Evolutionary conservation across 1,139 yeast genomes (phyloP).

Genomic region (Sugiyamaella xylanicola): DNA sequence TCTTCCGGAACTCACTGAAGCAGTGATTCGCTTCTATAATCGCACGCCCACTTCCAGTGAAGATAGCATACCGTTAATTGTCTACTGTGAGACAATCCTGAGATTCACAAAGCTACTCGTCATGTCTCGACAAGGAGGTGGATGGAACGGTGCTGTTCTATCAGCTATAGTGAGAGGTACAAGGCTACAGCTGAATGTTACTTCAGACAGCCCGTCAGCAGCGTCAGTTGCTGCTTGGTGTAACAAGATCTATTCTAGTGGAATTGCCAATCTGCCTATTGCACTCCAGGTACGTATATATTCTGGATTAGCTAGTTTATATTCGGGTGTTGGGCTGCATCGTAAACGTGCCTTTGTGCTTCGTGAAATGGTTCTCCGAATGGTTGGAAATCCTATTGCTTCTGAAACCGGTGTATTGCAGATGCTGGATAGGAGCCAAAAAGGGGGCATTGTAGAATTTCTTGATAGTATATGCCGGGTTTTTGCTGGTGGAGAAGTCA

Average conservation of each 20-base stretch:
- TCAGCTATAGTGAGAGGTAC: conserved; percentile 47
- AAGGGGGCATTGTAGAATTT: conserved; percentile 29
- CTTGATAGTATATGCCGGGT: conserved; percentile 39
- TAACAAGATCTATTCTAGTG: conserved; percentile 50
- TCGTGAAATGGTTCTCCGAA: conserved; percentile 57
- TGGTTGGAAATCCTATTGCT: conserved; percentile 42
- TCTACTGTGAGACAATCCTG: conserved; percentile 71
- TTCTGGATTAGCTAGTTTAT: conserved; percentile 66
- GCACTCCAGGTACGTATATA: conserved; percentile 51
- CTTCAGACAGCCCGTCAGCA: conserved; percentile 34
- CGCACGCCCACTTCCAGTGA: conserved; percentile 61
- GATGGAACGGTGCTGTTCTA: conserved; percentile 49
- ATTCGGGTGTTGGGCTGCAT: conserved; percentile 59
- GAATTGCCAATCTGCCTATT: conserved; percentile 48
- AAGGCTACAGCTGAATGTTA: conserved; percentile 31
- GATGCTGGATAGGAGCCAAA: conserved; percentile 21
- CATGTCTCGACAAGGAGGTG: conserved; percentile 54
- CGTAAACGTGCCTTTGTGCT: conserved; percentile 74
- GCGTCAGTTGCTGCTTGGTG: conserved; percentile 42
- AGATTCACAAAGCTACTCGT: conserved; percentile 67
- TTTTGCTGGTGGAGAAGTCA: conserved; percentile 39
- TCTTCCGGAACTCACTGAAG: conserved; percentile 53
- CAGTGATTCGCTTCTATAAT: conserved; percentile 60
- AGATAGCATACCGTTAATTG: conserved; percentile 81
- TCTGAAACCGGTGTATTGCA: conserved; percentile 5